Conservation (phyloP, 2,329 filamentous ascomycete genomes). For the Ceratocystis cacaofunesta region DNA sequence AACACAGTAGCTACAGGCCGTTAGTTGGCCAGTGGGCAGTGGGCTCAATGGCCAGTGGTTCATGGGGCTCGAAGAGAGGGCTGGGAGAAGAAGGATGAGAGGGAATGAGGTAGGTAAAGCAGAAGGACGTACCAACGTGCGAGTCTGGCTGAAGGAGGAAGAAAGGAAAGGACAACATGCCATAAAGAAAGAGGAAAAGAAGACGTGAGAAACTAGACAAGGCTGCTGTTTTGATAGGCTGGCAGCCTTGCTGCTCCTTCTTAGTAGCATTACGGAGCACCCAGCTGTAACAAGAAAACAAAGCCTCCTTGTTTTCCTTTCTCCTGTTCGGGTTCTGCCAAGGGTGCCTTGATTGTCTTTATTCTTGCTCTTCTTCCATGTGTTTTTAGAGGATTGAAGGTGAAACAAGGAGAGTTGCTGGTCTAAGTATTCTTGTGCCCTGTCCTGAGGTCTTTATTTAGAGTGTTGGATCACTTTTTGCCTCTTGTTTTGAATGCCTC, state of each 20-base stretch:
- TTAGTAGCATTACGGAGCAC: not conserved
- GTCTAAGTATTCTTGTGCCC: too few species aligned
- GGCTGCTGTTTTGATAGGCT: not conserved
- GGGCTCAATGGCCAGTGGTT: not conserved
- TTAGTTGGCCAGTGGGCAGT: not conserved
- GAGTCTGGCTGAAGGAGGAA: not conserved
- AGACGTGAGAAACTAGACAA: not conserved
- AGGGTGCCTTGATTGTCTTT: too few species aligned
- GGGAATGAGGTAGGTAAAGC: not conserved
- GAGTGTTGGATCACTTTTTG: too few species aligned
- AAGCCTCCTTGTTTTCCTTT: not conserved
- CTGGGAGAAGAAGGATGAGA: not conserved
- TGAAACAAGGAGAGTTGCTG: too few species aligned
- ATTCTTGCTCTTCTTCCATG: too few species aligned
- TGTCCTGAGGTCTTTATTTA: too few species aligned
- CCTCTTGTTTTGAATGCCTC: too few species aligned
- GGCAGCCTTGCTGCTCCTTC: slow-evolving; percentile 1
- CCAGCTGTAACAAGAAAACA: too few species aligned
- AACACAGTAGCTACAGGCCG: not conserved
- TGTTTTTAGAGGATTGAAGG: too few species aligned
- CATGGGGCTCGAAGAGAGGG: not conserved
- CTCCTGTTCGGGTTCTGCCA: not conserved
- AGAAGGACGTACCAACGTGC: not conserved
- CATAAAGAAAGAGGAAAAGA: not conserved
- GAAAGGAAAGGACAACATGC: slow-evolving; percentile 1